phyloP scores from a whole-genome alignment of 768 basidiomycete genomes.

The Boletus sensibilis region DNA sequence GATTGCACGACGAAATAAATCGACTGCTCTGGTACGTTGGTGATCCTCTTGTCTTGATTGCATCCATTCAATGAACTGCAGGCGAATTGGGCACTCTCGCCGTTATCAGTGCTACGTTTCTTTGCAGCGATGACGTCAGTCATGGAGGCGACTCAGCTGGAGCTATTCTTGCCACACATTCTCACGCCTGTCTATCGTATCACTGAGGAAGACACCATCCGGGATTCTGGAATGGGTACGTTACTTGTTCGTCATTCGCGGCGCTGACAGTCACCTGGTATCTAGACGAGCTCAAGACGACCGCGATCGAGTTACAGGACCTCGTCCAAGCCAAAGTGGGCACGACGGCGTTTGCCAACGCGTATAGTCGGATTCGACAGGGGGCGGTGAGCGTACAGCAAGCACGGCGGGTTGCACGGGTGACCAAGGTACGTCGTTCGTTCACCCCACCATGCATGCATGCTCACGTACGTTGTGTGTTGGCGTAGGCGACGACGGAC shows the following conservation, averaged over 20 bases:
- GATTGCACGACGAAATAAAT: slow-evolving; percentile 62
- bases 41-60: neutral
- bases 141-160: slow-evolving; percentile 58
- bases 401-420: slow-evolving; percentile 65
- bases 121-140: slow-evolving; percentile 87
- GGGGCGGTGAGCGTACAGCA: slow-evolving; percentile 61
- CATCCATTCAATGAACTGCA: slow-evolving; percentile 30
- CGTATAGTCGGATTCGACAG: slow-evolving; percentile 81
- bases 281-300: slow-evolving; percentile 78
- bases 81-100: slow-evolving; percentile 83
- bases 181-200: slow-evolving; percentile 86
- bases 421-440: slow-evolving; percentile 41
- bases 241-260: neutral
- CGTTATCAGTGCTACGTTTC: slow-evolving; percentile 80
- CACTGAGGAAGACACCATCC: slow-evolving; percentile 80
- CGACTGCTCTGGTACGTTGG: slow-evolving; percentile 30
- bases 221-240: slow-evolving; percentile 77
- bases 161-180: slow-evolving; percentile 78
- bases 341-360: slow-evolving; percentile 73
- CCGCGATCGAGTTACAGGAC: slow-evolving; percentile 82
- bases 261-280: neutral
- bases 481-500: slow-evolving; percentile 61
- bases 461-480: neutral
- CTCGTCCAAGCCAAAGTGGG: slow-evolving; percentile 87
- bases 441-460: neutral